Conservation (phyloP, 345 rosid genomes). For the Trapa incisa region DNA sequence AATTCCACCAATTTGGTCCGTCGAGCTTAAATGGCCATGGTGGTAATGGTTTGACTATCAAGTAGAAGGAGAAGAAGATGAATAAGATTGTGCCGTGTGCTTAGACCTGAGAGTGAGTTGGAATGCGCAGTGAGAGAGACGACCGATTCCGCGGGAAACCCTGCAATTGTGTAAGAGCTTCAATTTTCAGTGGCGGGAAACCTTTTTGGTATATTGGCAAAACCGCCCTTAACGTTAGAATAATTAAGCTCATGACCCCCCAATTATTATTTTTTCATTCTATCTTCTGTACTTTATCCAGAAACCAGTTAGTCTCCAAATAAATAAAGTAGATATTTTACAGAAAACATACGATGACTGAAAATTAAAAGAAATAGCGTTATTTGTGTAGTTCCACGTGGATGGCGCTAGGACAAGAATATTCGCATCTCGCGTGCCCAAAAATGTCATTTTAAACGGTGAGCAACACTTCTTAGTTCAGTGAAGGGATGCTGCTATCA, state of each 20-base stretch:
- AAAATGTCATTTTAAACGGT: neutral
- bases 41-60: neutral
- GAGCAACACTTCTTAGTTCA: neutral
- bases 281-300: neutral
- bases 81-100: neutral
- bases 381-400: neutral
- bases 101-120: neutral
- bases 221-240: neutral
- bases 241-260: neutral
- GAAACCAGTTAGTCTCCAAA: neutral
- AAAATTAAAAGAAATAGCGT: too few species aligned
- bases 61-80: neutral
- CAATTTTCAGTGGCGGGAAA: neutral
- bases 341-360: neutral
- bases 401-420: neutral
- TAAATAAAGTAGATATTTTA: too few species aligned
- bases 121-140: neutral
- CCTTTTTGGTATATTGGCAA: neutral
- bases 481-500: neutral
- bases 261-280: neutral
- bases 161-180: neutral
- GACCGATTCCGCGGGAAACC: neutral
- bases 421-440: neutral
- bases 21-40: neutral
- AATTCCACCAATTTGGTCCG: neutral